Evolutionary conservation across 2,329 filamentous ascomycete genomes (phyloP).

Genomic region (Mariannaea sp.): DNA sequence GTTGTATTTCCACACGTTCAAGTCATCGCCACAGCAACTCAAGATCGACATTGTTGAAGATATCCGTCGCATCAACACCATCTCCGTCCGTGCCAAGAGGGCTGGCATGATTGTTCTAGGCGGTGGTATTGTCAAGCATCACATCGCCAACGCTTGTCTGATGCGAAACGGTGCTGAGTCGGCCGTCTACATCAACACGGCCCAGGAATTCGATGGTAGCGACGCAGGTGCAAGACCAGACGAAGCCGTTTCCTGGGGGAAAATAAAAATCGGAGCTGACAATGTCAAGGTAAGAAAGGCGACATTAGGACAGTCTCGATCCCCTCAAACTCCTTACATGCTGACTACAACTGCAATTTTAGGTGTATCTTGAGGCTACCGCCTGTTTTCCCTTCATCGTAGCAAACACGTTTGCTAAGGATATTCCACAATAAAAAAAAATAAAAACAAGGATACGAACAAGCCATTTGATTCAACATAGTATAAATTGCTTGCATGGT

Average conservation of each 20-base stretch:
- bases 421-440: conserved; percentile 37
- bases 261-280: conserved; percentile 88
- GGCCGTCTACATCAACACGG: conserved; percentile 97
- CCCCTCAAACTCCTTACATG: neutral
- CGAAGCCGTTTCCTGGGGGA: conserved; percentile 97
- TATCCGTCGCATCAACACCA: conserved; percentile 89
- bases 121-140: conserved; percentile 95
- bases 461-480: neutral
- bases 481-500: neutral
- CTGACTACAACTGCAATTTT: conserved; percentile 10
- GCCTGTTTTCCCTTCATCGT: conserved; percentile 70
- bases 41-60: conserved; percentile 92
- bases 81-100: conserved; percentile 83
- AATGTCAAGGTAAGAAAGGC: conserved; percentile 75
- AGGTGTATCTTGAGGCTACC: conserved; percentile 69
- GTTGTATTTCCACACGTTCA: conserved; percentile 98
- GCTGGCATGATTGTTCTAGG: conserved; percentile 96
- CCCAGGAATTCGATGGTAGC: conserved; percentile 95
- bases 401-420: conserved; percentile 69
- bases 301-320: too few relatives aligned
- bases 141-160: conserved; percentile 95
- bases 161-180: conserved; percentile 98
- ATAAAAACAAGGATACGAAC: neutral
- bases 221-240: conserved; percentile 94
- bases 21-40: conserved; percentile 78